phyloP scores from a whole-genome alignment of 768 basidiomycete species.

The Pleurotus citrinopileatus region DNA sequence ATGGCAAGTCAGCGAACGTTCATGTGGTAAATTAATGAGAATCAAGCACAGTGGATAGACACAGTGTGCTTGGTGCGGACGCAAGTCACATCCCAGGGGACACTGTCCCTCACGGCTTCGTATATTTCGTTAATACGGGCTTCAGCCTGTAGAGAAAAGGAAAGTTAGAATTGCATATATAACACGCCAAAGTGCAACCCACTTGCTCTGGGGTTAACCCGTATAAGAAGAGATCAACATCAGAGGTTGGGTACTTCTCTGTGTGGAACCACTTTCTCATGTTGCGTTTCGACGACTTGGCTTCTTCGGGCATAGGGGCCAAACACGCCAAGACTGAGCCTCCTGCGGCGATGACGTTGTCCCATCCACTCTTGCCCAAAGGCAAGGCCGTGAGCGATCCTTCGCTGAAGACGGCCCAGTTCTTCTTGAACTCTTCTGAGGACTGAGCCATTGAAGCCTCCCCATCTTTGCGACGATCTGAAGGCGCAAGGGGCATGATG shows the following conservation, averaged over 20 bases:
- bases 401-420: conserved; percentile 64
- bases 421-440: conserved; percentile 59
- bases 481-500: conserved; percentile 49
- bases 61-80: conserved; percentile 65
- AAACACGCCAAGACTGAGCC: conserved; percentile 60
- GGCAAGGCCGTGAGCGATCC: conserved; percentile 55
- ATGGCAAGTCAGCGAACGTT: background rate
- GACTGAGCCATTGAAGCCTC: conserved; percentile 43
- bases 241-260: conserved; percentile 54
- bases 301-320: conserved; percentile 43
- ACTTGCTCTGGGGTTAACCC: conserved; percentile 55
- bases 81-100: conserved; percentile 68
- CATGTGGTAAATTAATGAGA: background rate
- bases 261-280: conserved; percentile 59
- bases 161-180: conserved; percentile 3
- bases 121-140: conserved; percentile 57
- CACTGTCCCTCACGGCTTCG: conserved; percentile 61
- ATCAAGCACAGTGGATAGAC: conserved; percentile 52
- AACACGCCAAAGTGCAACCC: conserved; percentile 7
- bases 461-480: conserved; percentile 46
- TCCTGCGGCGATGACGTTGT: conserved; percentile 61
- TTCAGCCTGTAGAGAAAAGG: conserved; percentile 40
- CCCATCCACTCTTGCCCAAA: conserved; percentile 41
- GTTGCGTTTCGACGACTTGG: conserved; percentile 50
- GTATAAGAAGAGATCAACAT: conserved; percentile 63